Percentiles rank a stretch among this genome's conserved stretches.
These are phyloP conservation scores for Graphilbum ipis-grandicollis DNA, from an alignment of 2,329 filamentous ascomycete species.

Conservation along the genomic window DNA sequence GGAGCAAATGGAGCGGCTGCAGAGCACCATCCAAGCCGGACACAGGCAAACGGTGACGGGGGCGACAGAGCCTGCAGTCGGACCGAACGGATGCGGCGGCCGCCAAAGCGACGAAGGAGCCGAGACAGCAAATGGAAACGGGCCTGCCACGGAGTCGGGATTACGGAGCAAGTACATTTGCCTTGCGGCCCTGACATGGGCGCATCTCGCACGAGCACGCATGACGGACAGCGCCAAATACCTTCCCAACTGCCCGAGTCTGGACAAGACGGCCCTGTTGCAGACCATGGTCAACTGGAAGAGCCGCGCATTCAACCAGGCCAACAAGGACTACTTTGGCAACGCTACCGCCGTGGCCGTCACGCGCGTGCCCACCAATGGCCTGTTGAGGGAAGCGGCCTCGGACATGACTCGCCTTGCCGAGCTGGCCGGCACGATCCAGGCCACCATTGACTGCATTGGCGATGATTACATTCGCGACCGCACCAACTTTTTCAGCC, in stretches of 20 bases:
- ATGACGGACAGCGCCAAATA: constrained; percentile 6
- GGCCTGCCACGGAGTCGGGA: too few relatives aligned
- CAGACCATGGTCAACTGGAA: constrained; percentile 26
- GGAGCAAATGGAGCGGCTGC: neutral
- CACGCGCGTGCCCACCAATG: constrained; percentile 12
- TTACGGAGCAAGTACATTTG: constrained; percentile 21
- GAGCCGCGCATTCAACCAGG: constrained; percentile 15
- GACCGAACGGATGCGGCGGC: too few relatives aligned
- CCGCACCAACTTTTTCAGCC: constrained; percentile 20
- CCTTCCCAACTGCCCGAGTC: neutral
- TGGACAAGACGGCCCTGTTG: constrained; percentile 12
- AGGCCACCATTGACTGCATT: constrained; percentile 16
- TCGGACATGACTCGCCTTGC: constrained; percentile 12
- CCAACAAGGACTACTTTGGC: constrained; percentile 20
- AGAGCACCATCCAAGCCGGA: neutral
- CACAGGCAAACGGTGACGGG: neutral
- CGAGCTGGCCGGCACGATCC: constrained; percentile 14
- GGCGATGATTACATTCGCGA: constrained; percentile 22
- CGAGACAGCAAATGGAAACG: too few relatives aligned
- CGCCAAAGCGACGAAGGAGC: too few relatives aligned
- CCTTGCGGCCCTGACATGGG: constrained; percentile 22
- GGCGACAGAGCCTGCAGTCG: too few relatives aligned
- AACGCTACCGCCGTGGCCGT: constrained; percentile 23
- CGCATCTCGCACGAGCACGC: constrained; percentile 20
- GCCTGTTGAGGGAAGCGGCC: constrained; percentile 10